These are phyloP conservation scores for Nicotiana tabacum DNA, from an alignment of 257 asterid species.

Conservation along the genomic window DNA sequence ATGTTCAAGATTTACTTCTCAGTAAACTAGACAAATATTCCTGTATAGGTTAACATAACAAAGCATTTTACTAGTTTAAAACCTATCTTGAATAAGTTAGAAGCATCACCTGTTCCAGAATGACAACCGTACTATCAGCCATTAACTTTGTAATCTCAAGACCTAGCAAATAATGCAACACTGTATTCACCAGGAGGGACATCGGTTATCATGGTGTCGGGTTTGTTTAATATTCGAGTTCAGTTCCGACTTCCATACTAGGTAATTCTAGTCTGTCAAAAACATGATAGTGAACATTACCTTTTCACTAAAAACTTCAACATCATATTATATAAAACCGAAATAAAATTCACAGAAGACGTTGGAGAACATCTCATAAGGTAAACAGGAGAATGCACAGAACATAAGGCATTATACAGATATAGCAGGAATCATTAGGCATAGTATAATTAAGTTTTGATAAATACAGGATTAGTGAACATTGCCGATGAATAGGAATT, in stretches of 20 bases:
- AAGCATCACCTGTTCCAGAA: background rate
- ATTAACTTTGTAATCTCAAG: background rate
- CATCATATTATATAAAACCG: background rate
- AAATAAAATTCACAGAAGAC: background rate
- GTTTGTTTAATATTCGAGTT: background rate
- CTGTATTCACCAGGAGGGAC: background rate
- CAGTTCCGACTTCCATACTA: background rate
- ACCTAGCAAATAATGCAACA: background rate
- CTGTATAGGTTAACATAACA: background rate
- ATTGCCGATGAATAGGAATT: background rate
- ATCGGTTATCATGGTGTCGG: background rate
- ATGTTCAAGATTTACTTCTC: constrained; percentile 4
- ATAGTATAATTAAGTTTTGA: background rate
- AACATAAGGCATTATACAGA: background rate
- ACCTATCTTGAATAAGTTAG: background rate
- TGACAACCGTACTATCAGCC: background rate
- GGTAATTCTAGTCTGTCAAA: background rate
- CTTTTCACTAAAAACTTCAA: background rate
- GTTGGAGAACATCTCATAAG: background rate
- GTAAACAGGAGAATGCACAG: background rate
- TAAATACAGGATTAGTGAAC: background rate
- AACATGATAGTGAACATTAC: background rate
- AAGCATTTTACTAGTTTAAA: background rate
- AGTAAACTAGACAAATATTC: background rate
- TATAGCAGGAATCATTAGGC: background rate